These are phyloP conservation scores for Mycena crocata DNA, from an alignment of 768 basidiomycete species.

Conservation along the genomic window DNA sequence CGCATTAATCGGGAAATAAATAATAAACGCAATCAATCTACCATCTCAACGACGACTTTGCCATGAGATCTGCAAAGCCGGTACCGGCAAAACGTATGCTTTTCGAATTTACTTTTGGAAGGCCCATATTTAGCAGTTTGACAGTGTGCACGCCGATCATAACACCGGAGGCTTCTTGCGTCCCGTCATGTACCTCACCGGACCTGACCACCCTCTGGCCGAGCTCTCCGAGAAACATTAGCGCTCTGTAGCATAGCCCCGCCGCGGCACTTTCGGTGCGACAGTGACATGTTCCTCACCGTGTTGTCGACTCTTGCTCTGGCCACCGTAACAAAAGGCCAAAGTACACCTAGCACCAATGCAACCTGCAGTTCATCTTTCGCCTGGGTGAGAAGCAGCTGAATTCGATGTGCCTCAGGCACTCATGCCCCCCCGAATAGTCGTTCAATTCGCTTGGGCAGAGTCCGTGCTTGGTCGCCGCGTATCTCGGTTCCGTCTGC, in stretches of 20 bases:
- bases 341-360: constrained; percentile 29
- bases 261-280: constrained; percentile 9
- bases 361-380: constrained; percentile 33
- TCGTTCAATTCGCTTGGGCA: constrained; percentile 52
- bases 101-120: no score
- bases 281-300: constrained; percentile 16
- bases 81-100: no score
- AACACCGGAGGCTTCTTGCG: neutral
- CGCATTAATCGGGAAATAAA: constrained; percentile 1
- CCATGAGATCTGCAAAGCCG: no score
- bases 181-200: neutral
- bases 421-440: constrained; percentile 39
- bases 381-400: constrained; percentile 40
- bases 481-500: constrained; percentile 56
- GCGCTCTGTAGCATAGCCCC: constrained; percentile 23
- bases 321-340: constrained; percentile 4
- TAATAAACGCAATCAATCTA: neutral
- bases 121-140: no score
- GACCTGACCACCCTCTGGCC: neutral
- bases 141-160: constrained; percentile 2
- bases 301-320: constrained; percentile 18
- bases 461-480: constrained; percentile 58
- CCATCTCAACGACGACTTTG: no score
- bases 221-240: constrained; percentile 16
- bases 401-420: neutral